Evolutionary conservation across 2,329 filamentous ascomycete genomes (phyloP).

Genomic region (Dothidotthia symphoricarpi): DNA sequence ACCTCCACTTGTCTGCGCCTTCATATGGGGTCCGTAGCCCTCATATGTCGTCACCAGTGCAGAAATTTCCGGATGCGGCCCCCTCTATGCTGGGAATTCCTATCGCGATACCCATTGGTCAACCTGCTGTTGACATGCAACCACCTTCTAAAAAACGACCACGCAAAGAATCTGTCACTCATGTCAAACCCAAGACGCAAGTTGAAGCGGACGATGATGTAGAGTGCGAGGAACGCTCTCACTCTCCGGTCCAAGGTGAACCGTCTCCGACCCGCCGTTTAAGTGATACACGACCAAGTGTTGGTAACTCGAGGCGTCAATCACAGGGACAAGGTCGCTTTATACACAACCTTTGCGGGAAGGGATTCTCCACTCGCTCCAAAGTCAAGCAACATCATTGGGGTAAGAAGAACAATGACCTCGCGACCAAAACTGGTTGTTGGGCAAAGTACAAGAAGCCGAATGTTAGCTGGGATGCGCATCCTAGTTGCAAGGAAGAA

Average conservation of each 20-base stretch:
- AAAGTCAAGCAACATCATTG: conserved; percentile 40
- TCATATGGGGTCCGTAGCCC: neutral
- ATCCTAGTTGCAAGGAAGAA: conserved; percentile 27
- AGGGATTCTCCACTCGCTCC: conserved; percentile 20
- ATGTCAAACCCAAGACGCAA: neutral
- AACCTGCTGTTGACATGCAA: conserved; percentile 8
- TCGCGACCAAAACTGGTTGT: conserved; percentile 30
- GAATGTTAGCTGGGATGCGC: conserved; percentile 30
- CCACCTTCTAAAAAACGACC: conserved; percentile 6
- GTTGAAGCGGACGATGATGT: neutral
- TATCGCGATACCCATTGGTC: conserved; percentile 8
- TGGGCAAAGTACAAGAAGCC: conserved; percentile 35
- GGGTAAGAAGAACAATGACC: conserved; percentile 24
- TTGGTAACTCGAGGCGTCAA: too few relatives aligned
- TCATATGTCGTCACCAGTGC: conserved; percentile 1
- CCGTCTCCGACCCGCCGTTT: too few relatives aligned
- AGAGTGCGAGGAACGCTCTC: neutral
- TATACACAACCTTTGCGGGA: conserved; percentile 34
- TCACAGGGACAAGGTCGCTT: conserved; percentile 5
- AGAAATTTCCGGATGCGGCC: neutral
- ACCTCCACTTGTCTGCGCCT: neutral
- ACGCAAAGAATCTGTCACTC: neutral
- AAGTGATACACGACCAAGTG: too few relatives aligned
- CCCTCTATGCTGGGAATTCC: conserved; percentile 8
- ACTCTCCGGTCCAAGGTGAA: neutral